Evolutionary conservation across 2,329 filamentous ascomycete genomes (phyloP).

Genomic region (Falciphora oryzae): DNA sequence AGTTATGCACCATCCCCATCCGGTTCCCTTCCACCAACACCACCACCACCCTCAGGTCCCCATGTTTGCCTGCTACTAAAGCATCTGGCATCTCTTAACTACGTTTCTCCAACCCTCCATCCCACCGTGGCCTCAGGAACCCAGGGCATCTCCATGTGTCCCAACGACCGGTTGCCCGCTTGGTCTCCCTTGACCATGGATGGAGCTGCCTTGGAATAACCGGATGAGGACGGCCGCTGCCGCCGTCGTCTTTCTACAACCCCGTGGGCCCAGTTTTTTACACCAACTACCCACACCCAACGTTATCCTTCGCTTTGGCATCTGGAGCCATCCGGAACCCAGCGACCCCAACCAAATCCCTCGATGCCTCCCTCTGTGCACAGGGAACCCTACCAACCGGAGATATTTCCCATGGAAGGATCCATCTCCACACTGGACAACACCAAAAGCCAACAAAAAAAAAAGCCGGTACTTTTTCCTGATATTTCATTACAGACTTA

Average conservation of each 20-base stretch:
- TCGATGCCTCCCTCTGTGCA: too few relatives aligned
- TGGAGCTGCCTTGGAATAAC: background rate
- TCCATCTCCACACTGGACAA: background rate
- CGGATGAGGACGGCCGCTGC: background rate
- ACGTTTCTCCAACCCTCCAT: constrained; percentile 1
- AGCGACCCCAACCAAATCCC: background rate
- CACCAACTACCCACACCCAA: background rate
- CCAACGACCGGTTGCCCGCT: background rate
- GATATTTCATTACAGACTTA: background rate
- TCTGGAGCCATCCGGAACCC: background rate
- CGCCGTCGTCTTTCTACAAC: background rate
- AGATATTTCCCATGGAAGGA: background rate
- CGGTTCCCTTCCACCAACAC: constrained; percentile 7
- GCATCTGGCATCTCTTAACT: background rate
- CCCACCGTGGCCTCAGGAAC: background rate
- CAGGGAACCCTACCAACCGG: background rate
- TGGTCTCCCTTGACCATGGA: background rate
- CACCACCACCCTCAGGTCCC: constrained; percentile 6
- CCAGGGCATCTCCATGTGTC: background rate
- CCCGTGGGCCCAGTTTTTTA: background rate
- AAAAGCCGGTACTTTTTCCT: constrained; percentile 10
- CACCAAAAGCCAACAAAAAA: constrained; percentile 8
- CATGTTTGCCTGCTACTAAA: constrained; percentile 9
- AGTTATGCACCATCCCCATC: constrained; percentile 9
- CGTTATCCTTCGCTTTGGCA: background rate